Percentiles rank a stretch among this genome's conserved stretches.
These are phyloP conservation scores for Isoetes engelmannii DNA, from an alignment of 83 land plant species.

Conservation along the genomic window DNA sequence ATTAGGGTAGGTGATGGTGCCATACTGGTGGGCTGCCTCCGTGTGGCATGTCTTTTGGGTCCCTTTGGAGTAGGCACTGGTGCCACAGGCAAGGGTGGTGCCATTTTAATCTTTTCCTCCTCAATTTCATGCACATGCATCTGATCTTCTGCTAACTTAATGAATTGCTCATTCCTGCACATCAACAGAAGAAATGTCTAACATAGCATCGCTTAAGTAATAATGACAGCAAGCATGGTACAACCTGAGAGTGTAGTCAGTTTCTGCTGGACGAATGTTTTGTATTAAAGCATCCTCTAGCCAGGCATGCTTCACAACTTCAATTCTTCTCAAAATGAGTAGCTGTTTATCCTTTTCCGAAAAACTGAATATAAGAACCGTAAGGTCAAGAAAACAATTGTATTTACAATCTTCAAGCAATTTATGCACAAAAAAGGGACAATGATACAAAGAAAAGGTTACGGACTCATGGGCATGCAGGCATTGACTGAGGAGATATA, in stretches of 20 bases:
- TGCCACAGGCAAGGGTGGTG: slow-evolving; percentile 6
- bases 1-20: no score
- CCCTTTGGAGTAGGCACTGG: no score
- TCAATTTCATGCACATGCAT: slow-evolving; percentile 33
- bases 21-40: no score
- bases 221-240: neutral
- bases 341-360: slow-evolving; percentile 31
- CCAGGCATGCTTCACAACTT: slow-evolving; percentile 48
- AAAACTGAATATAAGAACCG: slow-evolving; percentile 25
- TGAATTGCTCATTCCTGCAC: slow-evolving; percentile 9
- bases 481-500: slow-evolving; percentile 27
- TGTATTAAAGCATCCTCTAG: slow-evolving; percentile 45
- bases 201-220: slow-evolving; percentile 13
- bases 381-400: no score
- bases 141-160: slow-evolving; percentile 25
- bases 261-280: slow-evolving; percentile 33
- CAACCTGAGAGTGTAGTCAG: slow-evolving; percentile 35
- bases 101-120: slow-evolving; percentile 29
- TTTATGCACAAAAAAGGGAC: neutral
- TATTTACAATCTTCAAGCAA: neutral
- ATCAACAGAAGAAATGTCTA: slow-evolving; percentile 23
- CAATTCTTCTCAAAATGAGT: slow-evolving; percentile 29
- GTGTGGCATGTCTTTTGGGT: no score
- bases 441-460: neutral
- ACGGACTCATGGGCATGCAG: neutral